Conservation (phyloP, 441 rosid species). For the Populus tomentosa region DNA sequence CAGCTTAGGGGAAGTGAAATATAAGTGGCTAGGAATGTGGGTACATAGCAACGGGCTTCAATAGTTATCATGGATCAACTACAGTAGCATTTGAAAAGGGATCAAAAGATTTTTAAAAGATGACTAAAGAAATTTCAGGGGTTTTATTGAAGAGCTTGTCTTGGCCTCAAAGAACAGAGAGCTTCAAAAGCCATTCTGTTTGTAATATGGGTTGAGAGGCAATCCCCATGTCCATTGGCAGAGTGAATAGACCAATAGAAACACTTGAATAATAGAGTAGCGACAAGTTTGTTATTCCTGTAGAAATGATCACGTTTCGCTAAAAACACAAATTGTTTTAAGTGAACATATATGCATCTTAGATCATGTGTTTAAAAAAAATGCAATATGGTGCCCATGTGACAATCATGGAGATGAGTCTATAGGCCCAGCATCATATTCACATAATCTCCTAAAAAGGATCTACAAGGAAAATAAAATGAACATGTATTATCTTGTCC, state of each 20-base stretch:
- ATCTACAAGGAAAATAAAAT: neutral
- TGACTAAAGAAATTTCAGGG: neutral
- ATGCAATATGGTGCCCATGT: neutral
- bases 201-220: neutral
- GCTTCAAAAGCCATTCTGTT: neutral
- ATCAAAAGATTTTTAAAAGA: neutral
- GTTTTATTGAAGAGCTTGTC: neutral
- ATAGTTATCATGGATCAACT: neutral
- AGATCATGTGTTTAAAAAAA: neutral
- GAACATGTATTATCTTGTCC: neutral
- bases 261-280: neutral
- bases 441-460: neutral
- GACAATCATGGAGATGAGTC: neutral
- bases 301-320: neutral
- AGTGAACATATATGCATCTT: neutral
- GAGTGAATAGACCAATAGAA: neutral
- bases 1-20: neutral
- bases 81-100: neutral
- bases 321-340: neutral
- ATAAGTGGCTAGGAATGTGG: neutral
- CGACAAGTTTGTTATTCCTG: neutral
- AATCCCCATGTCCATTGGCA: neutral
- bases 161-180: constrained; percentile 3
- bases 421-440: neutral
- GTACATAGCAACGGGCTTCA: neutral